phyloP scores from a whole-genome alignment of 2,329 filamentous ascomycete species.

The Ilyonectria mors-panacis region DNA sequence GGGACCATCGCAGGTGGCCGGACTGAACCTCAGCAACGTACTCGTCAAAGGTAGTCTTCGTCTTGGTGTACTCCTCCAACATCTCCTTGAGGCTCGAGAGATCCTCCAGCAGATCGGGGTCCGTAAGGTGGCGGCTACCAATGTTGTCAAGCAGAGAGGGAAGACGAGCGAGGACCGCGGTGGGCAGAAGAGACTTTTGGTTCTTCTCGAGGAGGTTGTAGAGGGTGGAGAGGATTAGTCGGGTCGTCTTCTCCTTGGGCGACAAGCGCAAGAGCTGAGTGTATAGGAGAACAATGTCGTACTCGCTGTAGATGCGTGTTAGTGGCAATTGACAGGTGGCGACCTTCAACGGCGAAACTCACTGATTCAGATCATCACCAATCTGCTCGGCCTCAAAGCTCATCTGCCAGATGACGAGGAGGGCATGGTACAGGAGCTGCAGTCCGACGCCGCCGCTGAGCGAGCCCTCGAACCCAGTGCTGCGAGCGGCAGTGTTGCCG shows the following conservation, averaged over 20 bases:
- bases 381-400: slow-evolving; percentile 89
- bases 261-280: slow-evolving; percentile 93
- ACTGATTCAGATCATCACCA: slow-evolving; percentile 87
- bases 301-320: slow-evolving; percentile 74
- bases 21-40: slow-evolving; percentile 89
- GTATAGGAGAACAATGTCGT: slow-evolving; percentile 92
- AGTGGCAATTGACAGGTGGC: slow-evolving; percentile 24
- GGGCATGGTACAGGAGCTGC: slow-evolving; percentile 93
- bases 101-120: slow-evolving; percentile 76
- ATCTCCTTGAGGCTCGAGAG: slow-evolving; percentile 73
- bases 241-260: slow-evolving; percentile 97
- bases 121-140: slow-evolving; percentile 72
- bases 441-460: slow-evolving; percentile 88
- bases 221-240: slow-evolving; percentile 89
- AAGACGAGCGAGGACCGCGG: slow-evolving; percentile 88
- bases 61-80: slow-evolving; percentile 77
- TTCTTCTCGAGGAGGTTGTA: slow-evolving; percentile 84
- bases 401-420: slow-evolving; percentile 95
- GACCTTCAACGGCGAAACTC: slow-evolving; percentile 54
- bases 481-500: slow-evolving; percentile 66
- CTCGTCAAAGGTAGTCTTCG: slow-evolving; percentile 86
- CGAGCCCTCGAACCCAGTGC: slow-evolving; percentile 73
- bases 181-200: slow-evolving; percentile 82
- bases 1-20: slow-evolving; percentile 95
- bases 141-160: slow-evolving; percentile 77